Percentiles rank a stretch among this genome's conserved stretches.
These are phyloP conservation scores for Ganoderma lingzhi DNA, from an alignment of 1,284 basidiomycete genomes.

Conservation along the genomic window DNA sequence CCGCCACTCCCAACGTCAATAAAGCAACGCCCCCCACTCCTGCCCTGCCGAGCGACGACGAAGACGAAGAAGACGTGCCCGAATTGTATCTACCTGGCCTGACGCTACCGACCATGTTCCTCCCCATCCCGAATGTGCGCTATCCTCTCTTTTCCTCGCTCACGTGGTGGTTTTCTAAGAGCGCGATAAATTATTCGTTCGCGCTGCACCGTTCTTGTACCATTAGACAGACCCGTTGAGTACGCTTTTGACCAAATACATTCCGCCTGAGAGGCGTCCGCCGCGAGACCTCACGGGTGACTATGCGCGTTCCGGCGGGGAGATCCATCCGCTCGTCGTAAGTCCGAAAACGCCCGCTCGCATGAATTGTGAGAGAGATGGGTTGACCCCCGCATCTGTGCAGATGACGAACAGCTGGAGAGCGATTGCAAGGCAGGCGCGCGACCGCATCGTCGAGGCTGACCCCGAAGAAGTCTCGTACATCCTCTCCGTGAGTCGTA, in stretches of 20 bases:
- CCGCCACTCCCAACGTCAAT: conserved; percentile 33
- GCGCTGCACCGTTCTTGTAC: conserved; percentile 32
- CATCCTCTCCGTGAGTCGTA: conserved; percentile 68
- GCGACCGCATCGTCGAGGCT: conserved; percentile 74
- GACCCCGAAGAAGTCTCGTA: conserved; percentile 70
- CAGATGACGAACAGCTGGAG: conserved; percentile 89
- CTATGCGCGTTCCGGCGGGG: conserved; percentile 61
- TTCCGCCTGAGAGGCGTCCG: conserved; percentile 78
- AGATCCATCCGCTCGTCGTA: conserved; percentile 82
- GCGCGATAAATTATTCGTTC: conserved; percentile 35
- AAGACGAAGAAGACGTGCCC: conserved; percentile 57
- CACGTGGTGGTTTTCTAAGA: conserved; percentile 66
- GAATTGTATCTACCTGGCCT: conserved; percentile 65
- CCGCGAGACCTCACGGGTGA: conserved; percentile 75
- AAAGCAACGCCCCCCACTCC: conserved; percentile 52
- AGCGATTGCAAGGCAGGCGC: conserved; percentile 78
- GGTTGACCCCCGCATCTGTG: conserved; percentile 12
- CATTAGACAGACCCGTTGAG: conserved; percentile 83
- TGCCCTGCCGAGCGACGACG: conserved; percentile 38
- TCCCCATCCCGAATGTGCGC: conserved; percentile 84
- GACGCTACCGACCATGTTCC: conserved; percentile 76
- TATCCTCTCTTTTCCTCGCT: conserved; percentile 52
- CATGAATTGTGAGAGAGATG: background rate
- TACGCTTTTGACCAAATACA: conserved; percentile 81
- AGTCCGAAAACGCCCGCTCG: conserved; percentile 40